These are phyloP conservation scores for Coniochaeta hoffmannii DNA, from an alignment of 2,329 filamentous ascomycete species.

Conservation along the genomic window DNA sequence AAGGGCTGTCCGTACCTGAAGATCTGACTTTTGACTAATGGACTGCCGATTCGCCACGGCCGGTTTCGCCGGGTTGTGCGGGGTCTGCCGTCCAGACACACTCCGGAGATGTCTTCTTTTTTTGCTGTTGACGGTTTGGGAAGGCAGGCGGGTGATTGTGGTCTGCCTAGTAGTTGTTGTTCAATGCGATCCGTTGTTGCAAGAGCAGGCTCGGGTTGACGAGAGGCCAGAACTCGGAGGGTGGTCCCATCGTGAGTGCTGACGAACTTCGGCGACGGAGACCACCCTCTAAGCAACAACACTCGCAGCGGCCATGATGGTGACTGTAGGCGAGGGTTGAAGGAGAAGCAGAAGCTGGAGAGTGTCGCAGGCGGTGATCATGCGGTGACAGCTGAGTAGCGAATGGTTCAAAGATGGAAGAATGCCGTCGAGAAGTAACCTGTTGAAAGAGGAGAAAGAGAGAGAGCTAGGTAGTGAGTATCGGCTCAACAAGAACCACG, in stretches of 20 bases:
- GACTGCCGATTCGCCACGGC: neutral
- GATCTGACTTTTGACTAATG: neutral
- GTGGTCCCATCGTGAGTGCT: slow-evolving; percentile 48
- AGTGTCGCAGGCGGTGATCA: neutral
- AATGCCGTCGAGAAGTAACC: neutral
- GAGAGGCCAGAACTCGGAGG: slow-evolving; percentile 36
- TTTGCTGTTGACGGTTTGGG: neutral
- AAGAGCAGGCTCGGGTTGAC: slow-evolving; percentile 11
- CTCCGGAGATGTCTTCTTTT: too few species aligned
- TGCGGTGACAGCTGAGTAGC: neutral
- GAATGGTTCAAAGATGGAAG: neutral
- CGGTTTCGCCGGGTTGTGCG: neutral
- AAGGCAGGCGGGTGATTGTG: too few species aligned
- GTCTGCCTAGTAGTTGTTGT: neutral
- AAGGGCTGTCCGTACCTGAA: neutral
- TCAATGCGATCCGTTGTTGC: neutral
- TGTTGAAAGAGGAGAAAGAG: neutral
- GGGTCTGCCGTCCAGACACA: neutral
- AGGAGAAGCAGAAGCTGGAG: neutral
- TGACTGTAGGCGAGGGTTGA: slow-evolving; percentile 15
- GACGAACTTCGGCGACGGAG: slow-evolving; percentile 25
- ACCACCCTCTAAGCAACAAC: slow-evolving; percentile 50
- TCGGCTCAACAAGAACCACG: neutral
- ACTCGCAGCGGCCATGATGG: slow-evolving; percentile 38
- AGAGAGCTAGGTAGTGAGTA: neutral